A percentile compares a stretch with the other conserved stretches of the same genome.
These are phyloP conservation scores for Prunus kanzakura DNA, from an alignment of 306 rosid genomes.

Conservation along the genomic window DNA sequence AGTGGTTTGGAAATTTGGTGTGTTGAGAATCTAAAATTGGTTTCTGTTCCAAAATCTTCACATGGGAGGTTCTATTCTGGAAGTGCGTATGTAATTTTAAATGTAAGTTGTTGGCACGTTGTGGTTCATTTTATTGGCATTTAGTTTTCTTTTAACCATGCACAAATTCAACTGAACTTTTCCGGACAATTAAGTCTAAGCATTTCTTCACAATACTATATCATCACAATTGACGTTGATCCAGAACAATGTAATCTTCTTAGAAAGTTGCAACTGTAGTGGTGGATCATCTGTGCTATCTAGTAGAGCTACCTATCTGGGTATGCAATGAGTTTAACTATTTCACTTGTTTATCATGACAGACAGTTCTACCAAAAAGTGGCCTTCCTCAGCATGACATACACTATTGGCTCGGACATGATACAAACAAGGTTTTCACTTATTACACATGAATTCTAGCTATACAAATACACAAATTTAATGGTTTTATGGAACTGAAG, in stretches of 20 bases:
- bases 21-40: conserved; percentile 66
- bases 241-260: conserved; percentile 4
- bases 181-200: not conserved
- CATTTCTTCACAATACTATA: not conserved
- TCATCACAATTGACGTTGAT: conserved; percentile 6
- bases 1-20: conserved; percentile 98
- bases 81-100: conserved; percentile 75
- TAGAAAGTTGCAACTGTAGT: conserved; percentile 15
- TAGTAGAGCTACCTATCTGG: conserved; percentile 7
- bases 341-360: conserved; percentile 40
- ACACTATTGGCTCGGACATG: conserved; percentile 89
- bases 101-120: conserved; percentile 48
- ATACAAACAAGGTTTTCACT: conserved; percentile 49
- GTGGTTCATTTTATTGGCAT: conserved; percentile 23
- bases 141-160: not conserved
- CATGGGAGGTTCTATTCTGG: conserved; percentile 79
- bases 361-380: conserved; percentile 63
- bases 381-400: conserved; percentile 73
- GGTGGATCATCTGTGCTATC: conserved; percentile 12
- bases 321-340: conserved; percentile 16
- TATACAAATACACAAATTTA: not conserved
- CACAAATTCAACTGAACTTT: conserved; percentile 1
- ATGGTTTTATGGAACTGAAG: not conserved
- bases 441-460: not conserved
- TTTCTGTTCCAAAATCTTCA: conserved; percentile 56